A percentile compares a stretch with the other conserved stretches of the same genome.
phyloP scores from a whole-genome alignment of 2,329 filamentous ascomycete species.

The Colletotrichum sp. region DNA sequence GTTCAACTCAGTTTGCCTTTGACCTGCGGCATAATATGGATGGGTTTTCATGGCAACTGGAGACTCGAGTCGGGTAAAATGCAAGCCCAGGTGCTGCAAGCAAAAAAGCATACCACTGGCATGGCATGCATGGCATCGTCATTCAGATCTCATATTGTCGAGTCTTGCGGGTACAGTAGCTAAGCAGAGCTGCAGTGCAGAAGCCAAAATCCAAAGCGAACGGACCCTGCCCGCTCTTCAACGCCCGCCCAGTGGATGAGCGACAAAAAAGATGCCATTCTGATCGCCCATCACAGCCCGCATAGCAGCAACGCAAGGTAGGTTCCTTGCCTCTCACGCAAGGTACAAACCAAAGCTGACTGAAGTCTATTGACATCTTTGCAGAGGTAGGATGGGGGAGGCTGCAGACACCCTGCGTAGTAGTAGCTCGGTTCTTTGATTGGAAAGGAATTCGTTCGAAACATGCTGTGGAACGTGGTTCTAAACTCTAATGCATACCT shows the following conservation, averaged over 20 bases:
- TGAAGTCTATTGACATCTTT: background rate
- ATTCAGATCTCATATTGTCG: conserved; percentile 7
- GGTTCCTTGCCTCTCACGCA: background rate
- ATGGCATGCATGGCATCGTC: conserved; percentile 8
- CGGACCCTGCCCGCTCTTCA: background rate
- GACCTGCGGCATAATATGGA: background rate
- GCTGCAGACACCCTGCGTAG: background rate
- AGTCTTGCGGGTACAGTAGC: background rate
- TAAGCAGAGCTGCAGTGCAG: background rate
- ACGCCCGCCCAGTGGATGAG: background rate
- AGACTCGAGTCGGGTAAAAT: background rate
- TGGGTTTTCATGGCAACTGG: background rate
- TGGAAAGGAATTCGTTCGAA: conserved; percentile 15
- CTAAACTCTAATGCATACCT: conserved; percentile 5
- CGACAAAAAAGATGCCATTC: background rate
- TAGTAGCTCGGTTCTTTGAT: background rate
- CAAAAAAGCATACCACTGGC: background rate
- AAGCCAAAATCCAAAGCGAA: background rate
- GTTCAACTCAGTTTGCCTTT: background rate
- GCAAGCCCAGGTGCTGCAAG: background rate
- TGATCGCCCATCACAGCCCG: background rate
- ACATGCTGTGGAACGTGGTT: conserved; percentile 18
- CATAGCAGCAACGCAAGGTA: background rate
- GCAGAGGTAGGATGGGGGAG: background rate
- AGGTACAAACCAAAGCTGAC: background rate